Evolutionary conservation across 2,329 filamentous ascomycete genomes (phyloP).

Genomic region (Coleophoma crateriformis): DNA sequence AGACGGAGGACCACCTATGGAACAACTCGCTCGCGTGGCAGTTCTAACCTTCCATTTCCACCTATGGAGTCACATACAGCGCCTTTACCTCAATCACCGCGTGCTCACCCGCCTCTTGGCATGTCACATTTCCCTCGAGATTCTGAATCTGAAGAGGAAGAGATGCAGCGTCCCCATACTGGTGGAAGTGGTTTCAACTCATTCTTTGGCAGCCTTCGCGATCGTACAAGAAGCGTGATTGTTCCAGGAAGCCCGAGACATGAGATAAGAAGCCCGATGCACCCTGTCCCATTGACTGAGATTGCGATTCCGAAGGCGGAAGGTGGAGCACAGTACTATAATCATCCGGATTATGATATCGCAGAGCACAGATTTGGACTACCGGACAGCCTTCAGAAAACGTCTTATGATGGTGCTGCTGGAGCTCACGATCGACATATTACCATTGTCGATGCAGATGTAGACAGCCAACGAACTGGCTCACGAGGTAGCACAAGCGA

Average conservation of each 20-base stretch:
- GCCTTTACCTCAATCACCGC: slow-evolving; percentile 8
- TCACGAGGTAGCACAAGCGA: slow-evolving; percentile 20
- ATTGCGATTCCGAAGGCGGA: slow-evolving; percentile 47
- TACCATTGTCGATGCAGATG: slow-evolving; percentile 35
- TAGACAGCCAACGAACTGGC: slow-evolving; percentile 6
- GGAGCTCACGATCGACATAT: slow-evolving; percentile 36
- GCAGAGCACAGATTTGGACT: slow-evolving; percentile 42
- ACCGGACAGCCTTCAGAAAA: slow-evolving; percentile 36
- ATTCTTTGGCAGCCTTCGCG: slow-evolving; percentile 51
- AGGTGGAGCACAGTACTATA: slow-evolving; percentile 33
- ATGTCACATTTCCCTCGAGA: slow-evolving; percentile 79
- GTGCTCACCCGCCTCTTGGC: slow-evolving; percentile 68
- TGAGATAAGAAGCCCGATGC: slow-evolving; percentile 44
- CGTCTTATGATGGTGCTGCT: slow-evolving; percentile 43
- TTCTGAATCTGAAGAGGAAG: slow-evolving; percentile 51
- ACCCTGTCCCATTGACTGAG: slow-evolving; percentile 57
- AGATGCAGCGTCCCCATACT: slow-evolving; percentile 37
- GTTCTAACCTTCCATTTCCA: slow-evolving; percentile 23
- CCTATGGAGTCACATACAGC: slow-evolving; percentile 21
- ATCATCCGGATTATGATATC: slow-evolving; percentile 14
- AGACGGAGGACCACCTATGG: slow-evolving; percentile 55
- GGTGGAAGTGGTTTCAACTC: slow-evolving; percentile 43
- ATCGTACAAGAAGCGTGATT: slow-evolving; percentile 31
- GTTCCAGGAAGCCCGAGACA: slow-evolving; percentile 10
- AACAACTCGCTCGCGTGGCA: slow-evolving; percentile 22